Percentiles rank a stretch among this genome's conserved stretches.
These are phyloP conservation scores for Penicillium rolfsii DNA, from an alignment of 2,329 filamentous ascomycete species.

Conservation along the genomic window DNA sequence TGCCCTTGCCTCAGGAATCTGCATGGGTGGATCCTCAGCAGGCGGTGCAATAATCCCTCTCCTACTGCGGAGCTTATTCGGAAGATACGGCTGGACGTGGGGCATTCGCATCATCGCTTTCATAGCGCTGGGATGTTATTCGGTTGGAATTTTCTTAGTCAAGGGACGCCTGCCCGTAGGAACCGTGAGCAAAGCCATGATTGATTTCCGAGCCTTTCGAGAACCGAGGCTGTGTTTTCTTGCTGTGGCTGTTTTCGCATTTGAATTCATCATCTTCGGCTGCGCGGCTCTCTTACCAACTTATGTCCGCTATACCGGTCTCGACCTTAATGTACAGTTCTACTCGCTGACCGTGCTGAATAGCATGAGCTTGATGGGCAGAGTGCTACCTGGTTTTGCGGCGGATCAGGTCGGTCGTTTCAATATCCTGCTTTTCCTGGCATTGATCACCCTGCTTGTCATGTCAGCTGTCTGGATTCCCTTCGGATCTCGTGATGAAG, in stretches of 20 bases:
- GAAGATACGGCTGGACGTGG: conserved; percentile 41
- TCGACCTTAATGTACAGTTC: conserved; percentile 47
- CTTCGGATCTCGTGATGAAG: conserved; percentile 45
- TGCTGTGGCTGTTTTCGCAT: conserved; percentile 48
- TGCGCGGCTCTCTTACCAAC: conserved; percentile 54
- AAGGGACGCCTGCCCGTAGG: conserved; percentile 40
- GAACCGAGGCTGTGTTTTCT: conserved; percentile 50
- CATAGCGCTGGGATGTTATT: conserved; percentile 40
- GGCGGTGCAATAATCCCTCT: conserved; percentile 45
- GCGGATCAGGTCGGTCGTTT: conserved; percentile 52
- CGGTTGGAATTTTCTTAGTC: conserved; percentile 37
- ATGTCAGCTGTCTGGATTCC: conserved; percentile 53
- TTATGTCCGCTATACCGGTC: conserved; percentile 45
- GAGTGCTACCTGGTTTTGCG: conserved; percentile 49
- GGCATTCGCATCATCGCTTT: conserved; percentile 44
- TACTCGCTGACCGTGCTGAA: conserved; percentile 53
- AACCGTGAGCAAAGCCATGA: conserved; percentile 31
- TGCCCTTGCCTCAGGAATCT: conserved; percentile 45
- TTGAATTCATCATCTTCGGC: conserved; percentile 56
- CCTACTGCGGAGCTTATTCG: conserved; percentile 37
- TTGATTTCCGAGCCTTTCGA: conserved; percentile 49
- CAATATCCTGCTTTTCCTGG: conserved; percentile 48
- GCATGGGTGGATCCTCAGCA: conserved; percentile 45
- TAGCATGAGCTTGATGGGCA: conserved; percentile 48
- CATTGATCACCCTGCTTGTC: conserved; percentile 43